Conservation (phyloP, 768 basidiomycete genomes). For the Grammothele lineata region DNA sequence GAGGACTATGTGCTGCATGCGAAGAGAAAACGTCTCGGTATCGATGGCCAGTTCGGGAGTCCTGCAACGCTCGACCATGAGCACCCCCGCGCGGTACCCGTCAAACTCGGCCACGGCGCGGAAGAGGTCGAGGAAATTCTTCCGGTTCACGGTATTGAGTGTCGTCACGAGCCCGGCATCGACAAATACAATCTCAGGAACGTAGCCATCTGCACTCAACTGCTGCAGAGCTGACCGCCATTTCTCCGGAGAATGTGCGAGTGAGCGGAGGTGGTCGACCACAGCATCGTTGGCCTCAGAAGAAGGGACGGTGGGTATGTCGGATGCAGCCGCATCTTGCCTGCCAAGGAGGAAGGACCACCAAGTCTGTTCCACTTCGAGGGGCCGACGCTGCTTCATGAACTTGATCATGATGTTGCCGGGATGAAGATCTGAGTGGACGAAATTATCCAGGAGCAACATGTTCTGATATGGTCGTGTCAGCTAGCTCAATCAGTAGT, state of each 20-base stretch:
- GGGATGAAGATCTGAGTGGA: constrained; percentile 86
- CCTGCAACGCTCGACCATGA: constrained; percentile 95
- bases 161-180: constrained; percentile 94
- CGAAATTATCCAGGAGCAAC: constrained; percentile 96
- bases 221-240: constrained; percentile 70
- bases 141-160: constrained; percentile 74
- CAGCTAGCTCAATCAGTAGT: constrained; percentile 1
- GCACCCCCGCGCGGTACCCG: constrained; percentile 89
- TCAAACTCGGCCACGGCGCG: constrained; percentile 95
- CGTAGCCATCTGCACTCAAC: constrained; percentile 69
- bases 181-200: constrained; percentile 93
- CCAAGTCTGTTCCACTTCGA: constrained; percentile 50
- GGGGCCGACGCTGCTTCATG: constrained; percentile 68
- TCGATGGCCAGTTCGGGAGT: constrained; percentile 88
- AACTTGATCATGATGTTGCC: constrained; percentile 99
- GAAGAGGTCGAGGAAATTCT: constrained; percentile 96
- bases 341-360: constrained; percentile 40
- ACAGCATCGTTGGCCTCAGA: constrained; percentile 35
- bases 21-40: constrained; percentile 91
- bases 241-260: constrained; percentile 51
- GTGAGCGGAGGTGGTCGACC: constrained; percentile 61
- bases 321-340: not conserved
- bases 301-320: no score
- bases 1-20: constrained; percentile 95
- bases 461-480: constrained; percentile 66